Conservation (phyloP, 2,329 filamentous ascomycete species). For the Ramularia endophylla region DNA sequence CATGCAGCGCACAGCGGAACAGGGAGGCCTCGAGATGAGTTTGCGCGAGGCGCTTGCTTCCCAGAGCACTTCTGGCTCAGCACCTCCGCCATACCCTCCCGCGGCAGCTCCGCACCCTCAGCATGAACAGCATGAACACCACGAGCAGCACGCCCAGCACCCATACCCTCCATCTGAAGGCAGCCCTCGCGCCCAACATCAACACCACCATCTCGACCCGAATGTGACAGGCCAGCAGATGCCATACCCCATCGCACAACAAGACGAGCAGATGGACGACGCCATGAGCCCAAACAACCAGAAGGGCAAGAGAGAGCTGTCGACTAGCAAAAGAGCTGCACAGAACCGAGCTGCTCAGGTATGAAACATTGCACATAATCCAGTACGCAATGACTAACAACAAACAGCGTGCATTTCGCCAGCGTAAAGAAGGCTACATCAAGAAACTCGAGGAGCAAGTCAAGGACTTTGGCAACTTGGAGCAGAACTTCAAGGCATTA, state of each 20-base stretch:
- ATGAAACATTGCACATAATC: slow-evolving; percentile 32
- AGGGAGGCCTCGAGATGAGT: slow-evolving; percentile 38
- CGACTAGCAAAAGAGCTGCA: slow-evolving; percentile 90
- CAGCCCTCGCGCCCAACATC: slow-evolving; percentile 37
- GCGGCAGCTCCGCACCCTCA: slow-evolving; percentile 17
- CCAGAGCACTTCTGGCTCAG: slow-evolving; percentile 34
- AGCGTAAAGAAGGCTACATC: slow-evolving; percentile 97
- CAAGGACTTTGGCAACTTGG: slow-evolving; percentile 69
- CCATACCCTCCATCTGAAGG: slow-evolving; percentile 37
- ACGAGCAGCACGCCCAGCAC: slow-evolving; percentile 16
- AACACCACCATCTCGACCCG: slow-evolving; percentile 50
- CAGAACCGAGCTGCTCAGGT: slow-evolving; percentile 98
- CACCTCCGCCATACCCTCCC: slow-evolving; percentile 36
- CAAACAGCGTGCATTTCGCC: slow-evolving; percentile 81
- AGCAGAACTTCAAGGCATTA: slow-evolving; percentile 70
- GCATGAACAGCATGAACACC: slow-evolving; percentile 5
- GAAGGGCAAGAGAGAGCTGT: slow-evolving; percentile 85
- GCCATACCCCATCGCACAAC: slow-evolving; percentile 43
- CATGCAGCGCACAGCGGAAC: slow-evolving; percentile 14
- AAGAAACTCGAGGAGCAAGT: slow-evolving; percentile 96
- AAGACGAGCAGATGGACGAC: slow-evolving; percentile 42
- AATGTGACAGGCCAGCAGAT: slow-evolving; percentile 48
- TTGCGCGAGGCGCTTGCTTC: slow-evolving; percentile 57
- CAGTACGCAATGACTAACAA: slow-evolving; percentile 1
- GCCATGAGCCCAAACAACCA: slow-evolving; percentile 46